A percentile compares a stretch with the other conserved stretches of the same genome.
Conservation (phyloP, 2,329 filamentous ascomycete species). For the Aspergillus quadrilineatus region DNA sequence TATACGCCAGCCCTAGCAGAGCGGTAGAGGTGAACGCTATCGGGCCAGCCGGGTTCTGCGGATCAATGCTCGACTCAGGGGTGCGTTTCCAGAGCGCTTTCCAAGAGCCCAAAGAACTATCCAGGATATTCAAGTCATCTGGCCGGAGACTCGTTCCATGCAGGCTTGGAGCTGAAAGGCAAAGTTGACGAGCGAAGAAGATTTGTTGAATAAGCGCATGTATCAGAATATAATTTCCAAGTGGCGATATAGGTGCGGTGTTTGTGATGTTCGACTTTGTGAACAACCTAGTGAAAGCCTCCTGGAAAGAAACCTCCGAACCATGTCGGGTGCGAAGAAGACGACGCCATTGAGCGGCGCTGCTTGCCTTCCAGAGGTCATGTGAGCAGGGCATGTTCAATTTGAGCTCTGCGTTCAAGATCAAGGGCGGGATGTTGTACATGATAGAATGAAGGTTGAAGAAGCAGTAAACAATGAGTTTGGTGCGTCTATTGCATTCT, state of each 20-base stretch:
- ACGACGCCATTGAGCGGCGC: slow-evolving; percentile 51
- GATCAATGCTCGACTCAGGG: slow-evolving; percentile 55
- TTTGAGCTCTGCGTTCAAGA: slow-evolving; percentile 56
- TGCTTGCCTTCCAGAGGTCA: slow-evolving; percentile 56
- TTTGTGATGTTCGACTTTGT: slow-evolving; percentile 37
- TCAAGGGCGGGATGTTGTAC: slow-evolving; percentile 60
- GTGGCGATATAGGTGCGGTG: slow-evolving; percentile 46
- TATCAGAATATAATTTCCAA: slow-evolving; percentile 56
- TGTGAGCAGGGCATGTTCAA: slow-evolving; percentile 56
- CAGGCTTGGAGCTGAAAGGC: slow-evolving; percentile 45
- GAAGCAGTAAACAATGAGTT: slow-evolving; percentile 58
- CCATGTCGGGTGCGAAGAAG: slow-evolving; percentile 35
- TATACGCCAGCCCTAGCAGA: slow-evolving; percentile 49
- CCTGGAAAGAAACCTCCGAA: slow-evolving; percentile 43
- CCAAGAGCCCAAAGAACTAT: slow-evolving; percentile 51
- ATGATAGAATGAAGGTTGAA: slow-evolving; percentile 62
- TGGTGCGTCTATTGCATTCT: slow-evolving; percentile 55
- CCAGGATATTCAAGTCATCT: slow-evolving; percentile 47
- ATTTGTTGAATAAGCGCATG: slow-evolving; percentile 57
- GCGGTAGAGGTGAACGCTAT: slow-evolving; percentile 55
- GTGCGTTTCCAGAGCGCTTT: slow-evolving; percentile 54
- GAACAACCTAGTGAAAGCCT: slow-evolving; percentile 47
- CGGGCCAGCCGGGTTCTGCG: slow-evolving; percentile 53
- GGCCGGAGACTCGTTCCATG: slow-evolving; percentile 43
- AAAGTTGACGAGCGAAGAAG: slow-evolving; percentile 52